These are phyloP conservation scores for Melaleuca alternifolia DNA, from an alignment of 345 rosid species.

Conservation along the genomic window DNA sequence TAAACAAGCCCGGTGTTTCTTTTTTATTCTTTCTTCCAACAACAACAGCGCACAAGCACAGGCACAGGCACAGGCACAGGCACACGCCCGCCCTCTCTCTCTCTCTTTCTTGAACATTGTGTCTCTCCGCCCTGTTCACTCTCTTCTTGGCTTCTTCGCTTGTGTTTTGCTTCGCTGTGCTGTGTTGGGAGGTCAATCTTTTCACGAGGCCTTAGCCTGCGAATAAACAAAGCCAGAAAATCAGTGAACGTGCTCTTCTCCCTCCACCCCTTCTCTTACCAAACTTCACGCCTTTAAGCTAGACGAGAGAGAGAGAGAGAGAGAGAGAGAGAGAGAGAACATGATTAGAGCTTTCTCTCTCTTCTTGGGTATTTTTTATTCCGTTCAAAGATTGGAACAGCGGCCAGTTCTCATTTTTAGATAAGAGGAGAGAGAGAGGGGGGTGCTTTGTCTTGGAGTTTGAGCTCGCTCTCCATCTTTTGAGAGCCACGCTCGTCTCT, in stretches of 20 bases:
- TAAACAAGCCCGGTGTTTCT: not conserved
- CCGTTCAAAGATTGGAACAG: not conserved
- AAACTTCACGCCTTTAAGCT: constrained; percentile 39
- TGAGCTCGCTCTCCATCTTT: constrained; percentile 62
- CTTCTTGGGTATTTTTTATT: not conserved
- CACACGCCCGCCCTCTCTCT: not conserved
- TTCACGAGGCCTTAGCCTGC: not conserved
- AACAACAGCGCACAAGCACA: not conserved
- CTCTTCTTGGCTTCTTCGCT: not conserved
- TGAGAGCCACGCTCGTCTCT: constrained; percentile 58
- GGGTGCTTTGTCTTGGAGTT: constrained; percentile 32
- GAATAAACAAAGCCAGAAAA: not conserved
- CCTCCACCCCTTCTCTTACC: constrained; percentile 17
- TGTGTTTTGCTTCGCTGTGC: constrained; percentile 28
- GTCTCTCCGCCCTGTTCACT: not conserved
- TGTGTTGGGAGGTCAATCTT: constrained; percentile 8
- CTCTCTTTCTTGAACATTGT: not conserved
- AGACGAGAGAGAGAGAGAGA: not conserved
- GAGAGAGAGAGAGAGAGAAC: not conserved
- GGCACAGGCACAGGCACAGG: not conserved
- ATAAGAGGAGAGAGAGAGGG: not conserved
- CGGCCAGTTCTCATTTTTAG: not conserved
- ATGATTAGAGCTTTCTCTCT: not conserved
- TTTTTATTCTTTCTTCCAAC: not conserved
- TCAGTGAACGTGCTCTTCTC: constrained; percentile 52